phyloP scores from a whole-genome alignment of 495 filamentous ascomycete species.

The Clavariopsis aquatica region DNA sequence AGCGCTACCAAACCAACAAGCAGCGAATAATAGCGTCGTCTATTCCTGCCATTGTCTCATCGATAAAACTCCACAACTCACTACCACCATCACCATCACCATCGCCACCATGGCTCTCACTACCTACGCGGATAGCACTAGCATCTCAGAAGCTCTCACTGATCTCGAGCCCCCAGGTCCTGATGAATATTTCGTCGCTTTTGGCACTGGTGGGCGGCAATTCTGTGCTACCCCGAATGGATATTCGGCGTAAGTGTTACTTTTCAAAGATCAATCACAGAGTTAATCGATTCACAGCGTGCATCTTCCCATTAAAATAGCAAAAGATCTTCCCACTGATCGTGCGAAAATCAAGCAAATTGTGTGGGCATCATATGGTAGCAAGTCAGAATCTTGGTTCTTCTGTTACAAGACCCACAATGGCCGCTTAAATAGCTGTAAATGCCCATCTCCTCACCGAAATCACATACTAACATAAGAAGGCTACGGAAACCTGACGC shows the following conservation, averaged over 20 bases:
- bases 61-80: background rate
- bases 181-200: constrained; percentile 21
- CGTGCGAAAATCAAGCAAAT: constrained; percentile 5
- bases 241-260: constrained; percentile 13
- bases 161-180: background rate
- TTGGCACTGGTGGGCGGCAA: constrained; percentile 2
- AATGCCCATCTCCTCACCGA: background rate
- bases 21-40: background rate
- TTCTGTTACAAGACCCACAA: constrained; percentile 8
- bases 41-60: background rate
- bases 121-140: background rate
- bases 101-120: background rate
- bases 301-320: constrained; percentile 5
- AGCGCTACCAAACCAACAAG: background rate
- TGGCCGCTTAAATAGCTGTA: background rate
- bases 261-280: background rate
- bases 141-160: constrained; percentile 3
- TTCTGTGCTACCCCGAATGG: constrained; percentile 22
- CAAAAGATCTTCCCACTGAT: background rate
- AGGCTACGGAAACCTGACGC: background rate
- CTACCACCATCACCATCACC: background rate
- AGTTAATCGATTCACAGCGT: background rate
- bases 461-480: background rate
- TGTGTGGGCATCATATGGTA: constrained; percentile 20
- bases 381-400: constrained; percentile 8